These are phyloP conservation scores for Davidsoniella neocaledoniae DNA, from an alignment of 2,329 filamentous ascomycete genomes.

Conservation along the genomic window DNA sequence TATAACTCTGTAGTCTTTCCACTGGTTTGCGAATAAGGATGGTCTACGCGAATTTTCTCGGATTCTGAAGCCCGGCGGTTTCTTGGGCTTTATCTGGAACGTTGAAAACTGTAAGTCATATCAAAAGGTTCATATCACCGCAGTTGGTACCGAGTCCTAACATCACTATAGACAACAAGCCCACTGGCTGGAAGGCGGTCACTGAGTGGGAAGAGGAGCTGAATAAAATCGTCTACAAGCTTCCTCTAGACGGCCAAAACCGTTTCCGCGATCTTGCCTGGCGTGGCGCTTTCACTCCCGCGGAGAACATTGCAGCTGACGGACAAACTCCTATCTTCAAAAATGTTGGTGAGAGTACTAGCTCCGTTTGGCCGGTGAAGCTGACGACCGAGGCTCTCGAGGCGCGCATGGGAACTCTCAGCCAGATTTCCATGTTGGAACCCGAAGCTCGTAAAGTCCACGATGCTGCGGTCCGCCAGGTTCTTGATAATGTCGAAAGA, in stretches of 20 bases:
- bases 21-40: slow-evolving; percentile 33
- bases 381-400: slow-evolving; percentile 43
- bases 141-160: background rate
- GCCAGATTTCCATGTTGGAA: slow-evolving; percentile 45
- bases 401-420: slow-evolving; percentile 47
- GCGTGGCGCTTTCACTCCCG: slow-evolving; percentile 46
- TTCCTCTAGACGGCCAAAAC: slow-evolving; percentile 37
- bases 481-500: slow-evolving; percentile 34
- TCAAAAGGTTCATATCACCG: background rate
- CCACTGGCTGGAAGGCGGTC: slow-evolving; percentile 34
- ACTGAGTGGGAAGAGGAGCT: slow-evolving; percentile 45
- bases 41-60: slow-evolving; percentile 50
- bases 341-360: slow-evolving; percentile 41
- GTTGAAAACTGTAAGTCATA: slow-evolving; percentile 45
- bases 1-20: slow-evolving; percentile 27
- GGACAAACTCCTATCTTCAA: slow-evolving; percentile 36
- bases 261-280: slow-evolving; percentile 50
- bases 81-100: slow-evolving; percentile 57
- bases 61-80: slow-evolving; percentile 41
- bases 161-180: slow-evolving; percentile 41
- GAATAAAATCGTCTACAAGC: slow-evolving; percentile 38
- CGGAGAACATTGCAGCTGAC: slow-evolving; percentile 25
- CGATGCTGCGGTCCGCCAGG: slow-evolving; percentile 34
- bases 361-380: slow-evolving; percentile 39
- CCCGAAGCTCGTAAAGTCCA: slow-evolving; percentile 32